Base-by-base conservation (phyloP, 2,329 filamentous ascomycete species). In the Venturia effusa region DNA sequence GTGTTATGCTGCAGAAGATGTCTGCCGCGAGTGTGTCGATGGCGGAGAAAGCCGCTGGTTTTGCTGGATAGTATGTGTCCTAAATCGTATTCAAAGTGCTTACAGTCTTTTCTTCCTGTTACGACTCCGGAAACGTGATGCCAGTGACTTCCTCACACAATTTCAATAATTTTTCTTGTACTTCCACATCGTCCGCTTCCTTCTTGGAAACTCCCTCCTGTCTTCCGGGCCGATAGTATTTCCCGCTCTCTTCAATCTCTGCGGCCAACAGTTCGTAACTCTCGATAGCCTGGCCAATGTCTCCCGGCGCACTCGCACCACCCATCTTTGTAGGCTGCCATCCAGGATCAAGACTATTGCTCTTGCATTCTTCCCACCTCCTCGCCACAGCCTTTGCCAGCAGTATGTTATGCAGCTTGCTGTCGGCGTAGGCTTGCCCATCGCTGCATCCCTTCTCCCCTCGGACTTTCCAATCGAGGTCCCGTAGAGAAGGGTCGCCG, bases 291-390 rank as follows among this genome's bases (percentile, higher is more conserved):
- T 75, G 75, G 40, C 80, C 74, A n/a, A 80, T 71, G 22, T 76
- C 76, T 0, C 77, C 81, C 0, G 80, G 71, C 0, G 83, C 83
- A 34, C 72, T 71, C 13, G 64, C 66, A 2, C 78, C 83, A 10
- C 81, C 81, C 78, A 83, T 81, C 70, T 83, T 83, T 0, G 81
- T 83, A 11, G 79, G 71, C 43, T 83, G 78, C 81, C 81, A 84
- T 1, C 81, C 81, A 0, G 82, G 81, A 68, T 82, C 77, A 59
- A 81, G 72, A 0, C 77, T 74, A 54, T 80, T 80, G 40, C 77
- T 78, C 66, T 78, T 72, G 0, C 81, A 77, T 8, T 76, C 69
- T 1, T 73, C 69, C 70, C 78, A 80, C 8, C 75, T 72, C 15
- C 79, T 72, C 0, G 82, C 77, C 65, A 85, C 81, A 2, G 79